A percentile compares a stretch with the other conserved stretches of the same genome.
phyloP scores from a whole-genome alignment of 179 eudicot genomes.

The Silene coronaria region DNA sequence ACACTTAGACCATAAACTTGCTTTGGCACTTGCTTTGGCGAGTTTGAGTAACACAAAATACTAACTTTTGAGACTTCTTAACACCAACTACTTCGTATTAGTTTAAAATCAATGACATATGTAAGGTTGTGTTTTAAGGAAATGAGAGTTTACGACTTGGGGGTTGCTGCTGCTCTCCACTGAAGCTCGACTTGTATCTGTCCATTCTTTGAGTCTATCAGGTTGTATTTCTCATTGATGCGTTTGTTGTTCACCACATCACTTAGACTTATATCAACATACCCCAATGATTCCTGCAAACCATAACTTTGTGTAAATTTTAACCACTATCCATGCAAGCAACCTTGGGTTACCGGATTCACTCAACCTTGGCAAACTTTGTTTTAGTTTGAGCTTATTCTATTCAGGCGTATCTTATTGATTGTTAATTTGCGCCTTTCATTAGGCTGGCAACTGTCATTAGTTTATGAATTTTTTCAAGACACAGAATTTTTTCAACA shows the following conservation, averaged over 20 bases:
- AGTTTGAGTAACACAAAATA: background rate
- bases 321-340: background rate
- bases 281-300: slow-evolving; percentile 73
- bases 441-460: background rate
- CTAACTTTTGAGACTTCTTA: background rate
- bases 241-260: slow-evolving; percentile 80
- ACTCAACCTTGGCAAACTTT: background rate
- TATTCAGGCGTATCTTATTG: background rate
- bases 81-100: background rate
- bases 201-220: slow-evolving; percentile 71
- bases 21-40: background rate
- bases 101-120: background rate
- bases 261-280: slow-evolving; percentile 63
- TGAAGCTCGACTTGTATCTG: slow-evolving; percentile 69
- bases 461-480: background rate
- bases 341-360: background rate
- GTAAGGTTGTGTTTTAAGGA: background rate
- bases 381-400: background rate
- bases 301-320: slow-evolving; percentile 2
- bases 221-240: slow-evolving; percentile 71
- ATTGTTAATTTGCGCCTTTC: background rate
- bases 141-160: slow-evolving; percentile 20
- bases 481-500: too few species aligned
- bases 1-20: background rate
- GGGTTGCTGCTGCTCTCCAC: slow-evolving; percentile 70